phyloP scores from a whole-genome alignment of 139 green algal species.

The Chlamydomonas urium region DNA sequence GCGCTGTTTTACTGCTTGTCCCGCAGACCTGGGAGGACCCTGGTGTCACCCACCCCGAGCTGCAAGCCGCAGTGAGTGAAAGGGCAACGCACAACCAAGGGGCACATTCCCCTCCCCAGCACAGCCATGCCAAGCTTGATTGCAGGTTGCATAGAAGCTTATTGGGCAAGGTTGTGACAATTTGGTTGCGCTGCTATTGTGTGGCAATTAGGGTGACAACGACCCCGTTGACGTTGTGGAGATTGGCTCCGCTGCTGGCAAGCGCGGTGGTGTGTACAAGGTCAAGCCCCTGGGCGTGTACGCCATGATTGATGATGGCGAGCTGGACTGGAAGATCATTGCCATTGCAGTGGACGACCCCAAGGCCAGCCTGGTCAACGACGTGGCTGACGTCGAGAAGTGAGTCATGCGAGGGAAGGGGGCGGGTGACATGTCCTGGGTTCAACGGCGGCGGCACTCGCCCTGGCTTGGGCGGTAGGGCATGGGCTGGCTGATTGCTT shows the following conservation, averaged over 20 bases:
- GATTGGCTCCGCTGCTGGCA: conserved; percentile 68
- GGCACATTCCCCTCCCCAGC: too few species aligned
- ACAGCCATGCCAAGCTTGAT: too few species aligned
- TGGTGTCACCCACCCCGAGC: conserved; percentile 60
- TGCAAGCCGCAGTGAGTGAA: conserved; percentile 21
- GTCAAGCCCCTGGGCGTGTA: conserved; percentile 78
- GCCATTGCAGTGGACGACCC: conserved; percentile 86
- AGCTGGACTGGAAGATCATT: conserved; percentile 99
- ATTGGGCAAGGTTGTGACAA: too few species aligned
- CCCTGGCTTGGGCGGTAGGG: too few species aligned
- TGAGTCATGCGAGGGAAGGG: conserved; percentile 24
- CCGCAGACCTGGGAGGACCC: conserved; percentile 91
- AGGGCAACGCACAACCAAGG: too few species aligned
- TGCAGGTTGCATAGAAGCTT: too few species aligned
- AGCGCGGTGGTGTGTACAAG: conserved; percentile 87
- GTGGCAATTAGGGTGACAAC: conserved; percentile 93
- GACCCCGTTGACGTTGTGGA: conserved; percentile 98
- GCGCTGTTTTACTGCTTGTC: background rate
- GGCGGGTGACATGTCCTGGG: background rate
- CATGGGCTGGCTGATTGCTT: too few species aligned
- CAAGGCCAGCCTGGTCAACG: conserved; percentile 84
- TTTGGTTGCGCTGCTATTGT: too few species aligned
- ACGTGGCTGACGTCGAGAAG: conserved; percentile 95
- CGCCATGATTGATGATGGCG: conserved; percentile 98
- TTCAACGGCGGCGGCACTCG: background rate